Conservation (phyloP, 2,329 filamentous ascomycete genomes). For the Pyricularia pennisetigena region DNA sequence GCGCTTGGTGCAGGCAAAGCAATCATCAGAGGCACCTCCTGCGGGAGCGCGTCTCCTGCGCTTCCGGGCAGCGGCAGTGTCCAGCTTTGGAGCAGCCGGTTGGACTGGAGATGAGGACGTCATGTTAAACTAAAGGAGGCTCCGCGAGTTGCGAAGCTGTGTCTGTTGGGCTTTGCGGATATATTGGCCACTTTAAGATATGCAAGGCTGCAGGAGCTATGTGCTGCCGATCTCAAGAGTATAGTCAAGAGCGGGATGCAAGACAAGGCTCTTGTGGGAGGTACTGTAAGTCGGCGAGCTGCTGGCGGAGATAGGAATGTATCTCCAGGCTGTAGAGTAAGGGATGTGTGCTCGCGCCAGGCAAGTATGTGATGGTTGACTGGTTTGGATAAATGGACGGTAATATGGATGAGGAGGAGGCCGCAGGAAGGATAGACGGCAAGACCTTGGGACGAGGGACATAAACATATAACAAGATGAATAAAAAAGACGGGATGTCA, state of each 20-base stretch:
- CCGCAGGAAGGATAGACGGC: constrained; percentile 22
- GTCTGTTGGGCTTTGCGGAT: not conserved
- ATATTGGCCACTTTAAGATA: not conserved
- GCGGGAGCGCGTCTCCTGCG: constrained; percentile 80
- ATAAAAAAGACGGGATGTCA: constrained; percentile 5
- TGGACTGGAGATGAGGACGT: constrained; percentile 37
- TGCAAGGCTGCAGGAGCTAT: constrained; percentile 7
- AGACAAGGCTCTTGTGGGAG: not conserved
- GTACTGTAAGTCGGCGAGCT: not conserved
- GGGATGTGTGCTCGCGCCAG: not conserved
- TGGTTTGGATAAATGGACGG: constrained; percentile 30
- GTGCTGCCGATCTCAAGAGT: constrained; percentile 3
- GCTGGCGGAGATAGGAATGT: constrained; percentile 7
- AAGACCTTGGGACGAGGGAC: constrained; percentile 15
- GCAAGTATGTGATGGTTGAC: constrained; percentile 15
- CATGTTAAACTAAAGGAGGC: constrained; percentile 24
- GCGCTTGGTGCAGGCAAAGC: constrained; percentile 83
- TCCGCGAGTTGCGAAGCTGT: not conserved
- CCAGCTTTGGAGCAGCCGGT: constrained; percentile 32
- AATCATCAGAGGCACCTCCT: constrained; percentile 86
- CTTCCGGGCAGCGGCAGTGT: constrained; percentile 38
- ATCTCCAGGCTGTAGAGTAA: not conserved
- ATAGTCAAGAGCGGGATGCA: not conserved
- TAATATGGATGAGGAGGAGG: constrained; percentile 28
- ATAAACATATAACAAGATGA: constrained; percentile 1